phyloP scores from a whole-genome alignment of 805 yeast genomes.

The Komagataella kurtzmanii region DNA sequence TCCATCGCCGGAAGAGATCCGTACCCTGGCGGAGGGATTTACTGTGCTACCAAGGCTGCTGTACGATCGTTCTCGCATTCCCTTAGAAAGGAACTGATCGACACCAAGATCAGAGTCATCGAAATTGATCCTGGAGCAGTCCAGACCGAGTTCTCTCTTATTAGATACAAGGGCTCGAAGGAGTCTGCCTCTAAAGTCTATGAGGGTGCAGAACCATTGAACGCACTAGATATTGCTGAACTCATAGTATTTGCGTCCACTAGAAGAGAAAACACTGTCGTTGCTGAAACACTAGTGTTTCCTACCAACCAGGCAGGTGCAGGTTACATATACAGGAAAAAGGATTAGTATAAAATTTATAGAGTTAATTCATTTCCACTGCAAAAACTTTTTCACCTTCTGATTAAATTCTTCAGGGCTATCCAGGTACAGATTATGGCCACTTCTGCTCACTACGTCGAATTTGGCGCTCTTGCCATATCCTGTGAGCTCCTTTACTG shows the following conservation, averaged over 20 bases:
- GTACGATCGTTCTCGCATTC: slow-evolving; percentile 59
- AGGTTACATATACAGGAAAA: slow-evolving; percentile 33
- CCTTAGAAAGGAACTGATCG: slow-evolving; percentile 41
- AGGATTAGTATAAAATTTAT: neutral
- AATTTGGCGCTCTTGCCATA: slow-evolving; percentile 16
- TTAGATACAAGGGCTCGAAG: slow-evolving; percentile 51
- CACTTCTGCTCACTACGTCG: slow-evolving; percentile 38
- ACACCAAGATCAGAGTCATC: slow-evolving; percentile 47
- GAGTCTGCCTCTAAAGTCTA: slow-evolving; percentile 52
- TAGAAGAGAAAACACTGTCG: slow-evolving; percentile 57
- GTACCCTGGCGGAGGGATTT: slow-evolving; percentile 68
- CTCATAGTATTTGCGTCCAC: slow-evolving; percentile 53
- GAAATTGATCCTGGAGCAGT: slow-evolving; percentile 74
- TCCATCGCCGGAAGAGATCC: slow-evolving; percentile 74
- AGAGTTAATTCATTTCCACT: slow-evolving; percentile 6
- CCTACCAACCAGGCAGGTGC: slow-evolving; percentile 81
- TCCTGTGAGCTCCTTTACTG: slow-evolving; percentile 14
- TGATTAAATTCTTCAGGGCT: slow-evolving; percentile 42
- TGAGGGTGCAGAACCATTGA: slow-evolving; percentile 53
- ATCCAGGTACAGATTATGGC: slow-evolving; percentile 70
- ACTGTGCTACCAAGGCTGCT: slow-evolving; percentile 67
- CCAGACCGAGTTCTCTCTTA: slow-evolving; percentile 62
- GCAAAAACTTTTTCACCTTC: slow-evolving; percentile 22
- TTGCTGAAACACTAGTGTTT: slow-evolving; percentile 74
- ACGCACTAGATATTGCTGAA: slow-evolving; percentile 67